Base-by-base conservation (phyloP, 345 rosid species). In the Nephelium lappaceum region DNA sequence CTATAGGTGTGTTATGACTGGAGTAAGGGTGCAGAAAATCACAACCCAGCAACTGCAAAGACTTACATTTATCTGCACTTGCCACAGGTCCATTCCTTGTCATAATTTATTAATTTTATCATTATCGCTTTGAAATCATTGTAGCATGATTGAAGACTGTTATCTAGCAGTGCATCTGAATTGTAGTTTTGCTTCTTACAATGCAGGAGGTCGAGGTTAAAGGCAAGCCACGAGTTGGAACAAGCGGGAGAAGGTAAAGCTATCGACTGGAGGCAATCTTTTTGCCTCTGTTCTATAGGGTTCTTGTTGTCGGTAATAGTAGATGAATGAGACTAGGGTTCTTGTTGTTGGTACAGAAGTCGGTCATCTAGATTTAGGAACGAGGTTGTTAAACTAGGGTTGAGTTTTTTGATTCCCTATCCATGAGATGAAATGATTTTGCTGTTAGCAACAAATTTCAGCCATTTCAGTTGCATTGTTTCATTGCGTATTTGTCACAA, bases 11-110 rank as follows among this genome's bases (percentile, higher is more conserved):
- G 98, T 81, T 94, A 97, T 69, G 99, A 97, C 89, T 97, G 98
- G 99, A 87, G 98, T 76, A 97, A 97, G 80, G 93, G 95, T 77
- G 93, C 94, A 8, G 97, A 89, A 80, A 92, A 92, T 80, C 94
- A 92, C 80, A 92, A 90, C 84, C 97, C 97, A 16, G 86, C 92
- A 72, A 88, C 90, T 0, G 92, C 94, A 25, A 92, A 90, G 80
- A 75, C 79, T 51, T 77, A 81, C 74, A 90, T 92, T 43, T 90
- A 83, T 87, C 83, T 92, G 83, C 94, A 92, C 74, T 70, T 90
- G 41, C 93, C 92, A 15, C 91, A 86, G 93, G 95, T 91, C 72
- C 57, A 10, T 71, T 60, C 8, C 39, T 63, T 39, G 41, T 82
- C 3, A 24, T 62, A 8, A 15, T 9, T 21, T 18, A 12, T 15